Conservation (phyloP, 257 asterid genomes). For the Catharanthus roseus region DNA sequence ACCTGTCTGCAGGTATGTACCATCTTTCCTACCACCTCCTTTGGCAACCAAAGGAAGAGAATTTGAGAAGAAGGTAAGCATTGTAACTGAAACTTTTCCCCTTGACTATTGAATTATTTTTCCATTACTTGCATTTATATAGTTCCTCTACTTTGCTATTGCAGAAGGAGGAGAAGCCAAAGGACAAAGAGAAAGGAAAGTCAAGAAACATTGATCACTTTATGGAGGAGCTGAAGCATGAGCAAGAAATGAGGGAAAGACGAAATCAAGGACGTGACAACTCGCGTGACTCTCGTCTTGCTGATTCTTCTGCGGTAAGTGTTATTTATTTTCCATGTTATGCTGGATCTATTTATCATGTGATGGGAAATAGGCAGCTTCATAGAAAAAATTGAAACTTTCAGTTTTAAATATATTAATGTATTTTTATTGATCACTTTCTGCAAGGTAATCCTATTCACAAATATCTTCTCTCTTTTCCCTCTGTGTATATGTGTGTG, state of each 20-base stretch:
- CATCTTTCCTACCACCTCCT: slow-evolving; percentile 92
- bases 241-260: slow-evolving; percentile 89
- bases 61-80: slow-evolving; percentile 68
- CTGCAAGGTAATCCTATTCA: not conserved
- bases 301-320: slow-evolving; percentile 65
- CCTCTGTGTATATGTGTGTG: too few species aligned
- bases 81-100: slow-evolving; percentile 12
- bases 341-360: not conserved
- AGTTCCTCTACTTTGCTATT: slow-evolving; percentile 19
- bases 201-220: slow-evolving; percentile 83
- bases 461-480: too few species aligned
- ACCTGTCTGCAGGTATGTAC: slow-evolving; percentile 87
- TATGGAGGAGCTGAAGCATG: slow-evolving; percentile 95
- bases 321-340: not conserved
- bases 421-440: not conserved
- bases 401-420: not conserved
- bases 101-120: not conserved
- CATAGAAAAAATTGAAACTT: not conserved
- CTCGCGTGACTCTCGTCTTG: slow-evolving; percentile 65
- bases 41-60: slow-evolving; percentile 83
- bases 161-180: slow-evolving; percentile 85
- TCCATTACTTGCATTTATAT: slow-evolving; percentile 14
- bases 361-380: not conserved
- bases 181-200: slow-evolving; percentile 80
- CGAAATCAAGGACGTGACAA: slow-evolving; percentile 83